Percentiles rank a stretch among this genome's conserved stretches.
These are phyloP conservation scores for Pelargonium australe DNA, from an alignment of 441 rosid species.

Conservation along the genomic window DNA sequence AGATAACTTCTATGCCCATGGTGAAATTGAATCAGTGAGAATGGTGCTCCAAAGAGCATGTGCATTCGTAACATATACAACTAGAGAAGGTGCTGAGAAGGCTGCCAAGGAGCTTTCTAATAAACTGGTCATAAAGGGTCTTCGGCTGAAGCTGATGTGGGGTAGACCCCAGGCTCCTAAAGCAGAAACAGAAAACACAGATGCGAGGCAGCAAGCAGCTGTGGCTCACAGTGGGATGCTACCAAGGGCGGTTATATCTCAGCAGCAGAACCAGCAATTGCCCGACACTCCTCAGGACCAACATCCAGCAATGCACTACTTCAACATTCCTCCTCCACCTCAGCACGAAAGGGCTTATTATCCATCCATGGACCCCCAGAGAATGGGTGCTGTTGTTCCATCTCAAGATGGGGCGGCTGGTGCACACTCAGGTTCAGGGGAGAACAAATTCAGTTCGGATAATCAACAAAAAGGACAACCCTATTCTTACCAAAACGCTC, in stretches of 20 bases:
- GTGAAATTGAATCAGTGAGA: constrained; percentile 81
- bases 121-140: constrained; percentile 74
- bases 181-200: constrained; percentile 59
- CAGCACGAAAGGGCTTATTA: constrained; percentile 65
- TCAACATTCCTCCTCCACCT: constrained; percentile 69
- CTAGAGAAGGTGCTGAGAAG: constrained; percentile 95
- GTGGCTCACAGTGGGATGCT: constrained; percentile 72
- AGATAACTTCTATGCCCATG: constrained; percentile 81
- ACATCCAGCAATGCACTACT: constrained; percentile 57
- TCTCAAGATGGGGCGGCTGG: constrained; percentile 59
- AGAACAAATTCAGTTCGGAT: constrained; percentile 39
- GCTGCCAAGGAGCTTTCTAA: constrained; percentile 88
- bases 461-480: constrained; percentile 28
- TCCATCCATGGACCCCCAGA: constrained; percentile 97
- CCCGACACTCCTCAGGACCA: constrained; percentile 43
- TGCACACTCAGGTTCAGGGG: constrained; percentile 32
- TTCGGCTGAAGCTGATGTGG: constrained; percentile 85
- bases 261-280: constrained; percentile 67
- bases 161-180: constrained; percentile 85
- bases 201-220: constrained; percentile 59
- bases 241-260: constrained; percentile 81
- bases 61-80: constrained; percentile 86
- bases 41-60: constrained; percentile 85
- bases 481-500: constrained; percentile 44
- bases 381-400: constrained; percentile 90